Evolutionary conservation across 2,329 filamentous ascomycete species (phyloP).

Genomic region (Pestalotiopsis sp.): DNA sequence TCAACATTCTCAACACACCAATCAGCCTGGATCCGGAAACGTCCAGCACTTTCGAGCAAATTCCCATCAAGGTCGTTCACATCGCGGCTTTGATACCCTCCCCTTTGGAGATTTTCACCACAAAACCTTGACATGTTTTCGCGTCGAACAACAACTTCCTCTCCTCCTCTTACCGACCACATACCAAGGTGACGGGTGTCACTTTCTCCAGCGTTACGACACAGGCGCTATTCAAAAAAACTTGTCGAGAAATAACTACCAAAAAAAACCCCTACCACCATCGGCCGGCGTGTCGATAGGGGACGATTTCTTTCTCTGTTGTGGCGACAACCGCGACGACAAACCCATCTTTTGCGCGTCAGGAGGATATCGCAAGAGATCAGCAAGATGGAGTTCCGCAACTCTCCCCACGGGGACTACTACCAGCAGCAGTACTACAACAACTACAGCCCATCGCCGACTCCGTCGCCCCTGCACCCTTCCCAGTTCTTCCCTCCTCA

Average conservation of each 20-base stretch:
- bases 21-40: conserved; percentile 36
- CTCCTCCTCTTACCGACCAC: conserved; percentile 61
- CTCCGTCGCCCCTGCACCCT: conserved; percentile 57
- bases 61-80: conserved; percentile 35
- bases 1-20: conserved; percentile 14
- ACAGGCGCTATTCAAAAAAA: conserved; percentile 41
- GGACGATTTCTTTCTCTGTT: conserved; percentile 14
- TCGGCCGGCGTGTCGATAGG: conserved; percentile 15
- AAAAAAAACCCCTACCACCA: conserved; percentile 16
- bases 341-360: conserved; percentile 25
- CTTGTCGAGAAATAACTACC: conserved; percentile 20
- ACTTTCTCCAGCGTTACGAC: conserved; percentile 49
- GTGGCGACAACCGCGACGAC: conserved; percentile 17
- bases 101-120: conserved; percentile 40
- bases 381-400: conserved; percentile 42
- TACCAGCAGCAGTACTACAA: conserved; percentile 46
- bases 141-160: conserved; percentile 55
- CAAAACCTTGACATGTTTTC: conserved; percentile 57
- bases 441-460: conserved; percentile 56
- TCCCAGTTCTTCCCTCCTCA: conserved; percentile 48
- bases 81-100: conserved; percentile 41
- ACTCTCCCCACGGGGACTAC: conserved; percentile 48
- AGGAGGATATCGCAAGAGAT: conserved; percentile 35
- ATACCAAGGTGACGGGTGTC: conserved; percentile 63
- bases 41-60: conserved; percentile 41